A percentile compares a stretch with the other conserved stretches of the same genome.
These are phyloP conservation scores for Bertia moriformis DNA, from an alignment of 2,329 filamentous ascomycete species.

Conservation along the genomic window DNA sequence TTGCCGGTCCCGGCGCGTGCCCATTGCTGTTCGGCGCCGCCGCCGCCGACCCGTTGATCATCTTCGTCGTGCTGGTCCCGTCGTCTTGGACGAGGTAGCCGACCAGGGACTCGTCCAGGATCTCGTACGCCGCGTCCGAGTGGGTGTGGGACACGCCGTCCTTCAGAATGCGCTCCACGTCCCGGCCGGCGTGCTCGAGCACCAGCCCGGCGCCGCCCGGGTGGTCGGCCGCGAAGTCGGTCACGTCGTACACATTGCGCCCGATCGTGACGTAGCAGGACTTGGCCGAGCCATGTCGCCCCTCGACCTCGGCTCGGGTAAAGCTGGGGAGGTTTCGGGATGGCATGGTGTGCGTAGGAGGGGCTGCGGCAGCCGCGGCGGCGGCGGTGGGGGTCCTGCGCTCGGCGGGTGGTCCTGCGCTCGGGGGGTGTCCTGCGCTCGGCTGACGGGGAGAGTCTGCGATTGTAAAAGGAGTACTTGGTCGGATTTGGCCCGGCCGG, in stretches of 20 bases:
- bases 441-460: too few relatives aligned
- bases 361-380: too few relatives aligned
- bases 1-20: conserved; percentile 6
- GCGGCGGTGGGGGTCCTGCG: too few relatives aligned
- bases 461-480: too few relatives aligned
- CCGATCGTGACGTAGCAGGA: conserved; percentile 91
- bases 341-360: too few relatives aligned
- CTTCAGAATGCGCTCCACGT: conserved; percentile 68
- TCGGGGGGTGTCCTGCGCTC: too few relatives aligned
- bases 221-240: conserved; percentile 77
- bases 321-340: conserved; percentile 71
- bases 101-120: conserved; percentile 73
- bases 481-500: too few relatives aligned
- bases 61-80: conserved; percentile 19
- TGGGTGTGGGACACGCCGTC: conserved; percentile 74
- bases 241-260: conserved; percentile 85
- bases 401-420: too few relatives aligned
- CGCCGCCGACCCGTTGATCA: conserved; percentile 15
- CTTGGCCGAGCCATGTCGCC: conserved; percentile 62
- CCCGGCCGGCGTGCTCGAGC: conserved; percentile 77
- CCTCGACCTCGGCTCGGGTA: conserved; percentile 63
- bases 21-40: conserved; percentile 7
- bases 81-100: conserved; percentile 58
- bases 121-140: conserved; percentile 83
- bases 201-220: conserved; percentile 82